A percentile compares a stretch with the other conserved stretches of the same genome.
Evolutionary conservation across 306 rosid genomes (phyloP).

Genomic region (Prunus armeniaca): DNA sequence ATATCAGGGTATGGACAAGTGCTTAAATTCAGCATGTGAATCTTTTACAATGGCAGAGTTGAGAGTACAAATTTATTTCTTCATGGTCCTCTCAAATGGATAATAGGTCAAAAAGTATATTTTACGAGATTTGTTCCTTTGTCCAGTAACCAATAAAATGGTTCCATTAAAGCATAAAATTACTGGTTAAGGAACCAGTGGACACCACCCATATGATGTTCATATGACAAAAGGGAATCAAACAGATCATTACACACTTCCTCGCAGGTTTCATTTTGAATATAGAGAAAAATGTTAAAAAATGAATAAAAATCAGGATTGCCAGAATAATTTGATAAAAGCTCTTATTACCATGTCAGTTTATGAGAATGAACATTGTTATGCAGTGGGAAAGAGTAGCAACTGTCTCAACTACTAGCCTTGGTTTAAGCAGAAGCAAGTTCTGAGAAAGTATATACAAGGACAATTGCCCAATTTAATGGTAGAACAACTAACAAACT

Average conservation of each 20-base stretch:
- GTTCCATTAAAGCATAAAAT: background rate
- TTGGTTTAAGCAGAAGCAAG: conserved; percentile 68
- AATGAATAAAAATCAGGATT: conserved; percentile 13
- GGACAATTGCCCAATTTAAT: conserved; percentile 8
- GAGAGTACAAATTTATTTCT: background rate
- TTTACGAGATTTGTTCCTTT: background rate
- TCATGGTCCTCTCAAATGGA: background rate
- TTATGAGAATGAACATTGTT: conserved; percentile 64
- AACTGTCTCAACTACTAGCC: conserved; percentile 75
- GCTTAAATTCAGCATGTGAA: too few species aligned
- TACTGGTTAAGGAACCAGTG: background rate
- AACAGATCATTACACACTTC: background rate
- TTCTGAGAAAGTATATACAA: conserved; percentile 85
- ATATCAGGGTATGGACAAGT: too few species aligned
- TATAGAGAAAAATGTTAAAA: background rate
- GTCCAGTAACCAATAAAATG: background rate
- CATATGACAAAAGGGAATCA: background rate
- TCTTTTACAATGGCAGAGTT: too few species aligned
- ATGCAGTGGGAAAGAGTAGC: conserved; percentile 84
- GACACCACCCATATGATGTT: background rate
- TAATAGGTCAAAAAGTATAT: background rate
- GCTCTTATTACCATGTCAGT: conserved; percentile 55
- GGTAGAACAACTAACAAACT: background rate
- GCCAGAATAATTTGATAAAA: conserved; percentile 15
- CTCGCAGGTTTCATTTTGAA: background rate